Conservation (phyloP, 2,329 filamentous ascomycete species). For the Cadophora sp. region DNA sequence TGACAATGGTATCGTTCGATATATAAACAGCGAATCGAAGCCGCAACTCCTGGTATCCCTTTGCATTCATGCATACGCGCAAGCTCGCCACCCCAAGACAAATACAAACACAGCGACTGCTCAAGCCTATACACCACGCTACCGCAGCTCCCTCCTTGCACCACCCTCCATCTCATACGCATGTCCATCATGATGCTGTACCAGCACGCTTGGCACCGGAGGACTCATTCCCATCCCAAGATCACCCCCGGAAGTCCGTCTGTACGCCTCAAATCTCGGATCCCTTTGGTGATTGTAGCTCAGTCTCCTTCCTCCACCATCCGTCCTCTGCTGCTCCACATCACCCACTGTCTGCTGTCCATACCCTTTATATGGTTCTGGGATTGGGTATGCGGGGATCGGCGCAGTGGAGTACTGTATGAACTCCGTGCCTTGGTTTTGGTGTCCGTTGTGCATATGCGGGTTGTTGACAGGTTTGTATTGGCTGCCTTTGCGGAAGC, state of each 20-base stretch:
- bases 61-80: neutral
- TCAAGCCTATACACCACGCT: neutral
- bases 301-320: conserved; percentile 15
- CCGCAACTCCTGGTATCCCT: conserved; percentile 5
- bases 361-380: conserved; percentile 21
- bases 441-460: conserved; percentile 3
- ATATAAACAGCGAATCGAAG: conserved; percentile 2
- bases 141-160: conserved; percentile 14
- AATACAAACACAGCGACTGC: neutral
- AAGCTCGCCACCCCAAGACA: neutral
- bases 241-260: conserved; percentile 13
- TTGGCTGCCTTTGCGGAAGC: conserved; percentile 18
- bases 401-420: conserved; percentile 2
- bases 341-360: conserved; percentile 5
- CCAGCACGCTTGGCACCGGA: conserved; percentile 29
- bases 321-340: conserved; percentile 13
- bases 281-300: conserved; percentile 36
- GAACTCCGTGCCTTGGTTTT: conserved; percentile 7
- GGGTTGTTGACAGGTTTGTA: conserved; percentile 26
- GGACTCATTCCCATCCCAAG: conserved; percentile 19
- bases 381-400: conserved; percentile 12
- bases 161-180: conserved; percentile 31
- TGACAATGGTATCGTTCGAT: neutral
- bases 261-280: conserved; percentile 33
- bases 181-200: conserved; percentile 36